phyloP scores from a whole-genome alignment of 2,329 filamentous ascomycete species.

The Zasmidium citrigriseum region DNA sequence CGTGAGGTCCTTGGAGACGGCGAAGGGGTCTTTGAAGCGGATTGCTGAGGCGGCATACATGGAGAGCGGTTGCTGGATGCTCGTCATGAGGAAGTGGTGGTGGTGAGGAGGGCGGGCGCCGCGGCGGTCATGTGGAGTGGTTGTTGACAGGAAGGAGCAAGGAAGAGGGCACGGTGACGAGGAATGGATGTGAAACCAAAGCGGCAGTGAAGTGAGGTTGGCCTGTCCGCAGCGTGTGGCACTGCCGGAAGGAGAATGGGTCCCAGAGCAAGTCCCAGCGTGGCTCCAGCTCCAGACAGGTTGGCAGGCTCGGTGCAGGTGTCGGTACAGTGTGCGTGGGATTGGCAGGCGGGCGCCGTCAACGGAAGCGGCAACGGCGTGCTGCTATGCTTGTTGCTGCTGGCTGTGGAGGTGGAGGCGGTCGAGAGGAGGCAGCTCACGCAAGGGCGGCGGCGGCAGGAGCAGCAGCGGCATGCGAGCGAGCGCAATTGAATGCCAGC shows the following conservation, averaged over 20 bases:
- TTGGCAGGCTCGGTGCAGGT: constrained; percentile 39
- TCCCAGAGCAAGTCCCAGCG: constrained; percentile 45
- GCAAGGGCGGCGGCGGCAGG: constrained; percentile 33
- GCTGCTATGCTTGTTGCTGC: constrained; percentile 13
- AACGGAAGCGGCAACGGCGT: constrained; percentile 17
- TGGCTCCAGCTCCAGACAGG: constrained; percentile 43
- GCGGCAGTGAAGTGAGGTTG: constrained; percentile 11
- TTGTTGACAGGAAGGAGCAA: constrained; percentile 16
- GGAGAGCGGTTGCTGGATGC: constrained; percentile 23
- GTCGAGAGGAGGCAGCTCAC: constrained; percentile 19
- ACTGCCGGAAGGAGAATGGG: background rate
- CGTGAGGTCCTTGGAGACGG: constrained; percentile 29
- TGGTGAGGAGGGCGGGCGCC: constrained; percentile 8
- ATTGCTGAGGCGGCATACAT: constrained; percentile 38
- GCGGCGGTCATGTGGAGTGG: constrained; percentile 16
- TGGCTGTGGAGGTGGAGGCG: constrained; percentile 14
- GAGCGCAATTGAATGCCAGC: background rate
- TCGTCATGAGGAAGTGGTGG: constrained; percentile 28
- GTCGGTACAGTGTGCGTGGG: constrained; percentile 64
- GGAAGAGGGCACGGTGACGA: constrained; percentile 5
- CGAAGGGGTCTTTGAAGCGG: constrained; percentile 37
- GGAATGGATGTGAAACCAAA: constrained; percentile 6
- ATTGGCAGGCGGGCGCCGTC: constrained; percentile 46
- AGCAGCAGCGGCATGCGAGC: constrained; percentile 27
- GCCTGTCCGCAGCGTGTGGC: constrained; percentile 8